Base-by-base conservation (phyloP, 129 eudicot genomes). In the Cynara cardunculus region DNA sequence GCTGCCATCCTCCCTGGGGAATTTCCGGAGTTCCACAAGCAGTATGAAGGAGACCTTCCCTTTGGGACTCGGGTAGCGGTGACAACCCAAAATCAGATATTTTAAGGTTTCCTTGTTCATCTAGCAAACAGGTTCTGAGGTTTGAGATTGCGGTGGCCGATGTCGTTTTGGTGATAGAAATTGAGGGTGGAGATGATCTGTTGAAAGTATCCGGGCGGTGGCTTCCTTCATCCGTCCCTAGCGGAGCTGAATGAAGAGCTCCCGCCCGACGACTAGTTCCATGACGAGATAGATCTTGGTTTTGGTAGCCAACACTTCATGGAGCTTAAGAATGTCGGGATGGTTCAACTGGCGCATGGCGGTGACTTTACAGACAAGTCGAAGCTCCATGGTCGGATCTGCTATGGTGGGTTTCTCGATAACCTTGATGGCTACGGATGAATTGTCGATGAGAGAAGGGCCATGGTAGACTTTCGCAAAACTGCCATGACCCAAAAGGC, bases 201-300 rank as follows among this genome's bases (percentile, higher is more conserved):
- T 26, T 87, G 92, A 24, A 94, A 90, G 70, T 74, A 91, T 13
- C 4, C 92, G 81, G 0, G 97, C 96, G 10, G 89, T 71, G 22
- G 90, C 37, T 69, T 93, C 98, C 9, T 91, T 71, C 82, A 94
- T 78, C 10, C 91, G 87, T 13, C 94, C 89, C 0, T 85, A 83
- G 25, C 84, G 90, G 22, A 94, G 83, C 77, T 90, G 87, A 0
- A 89, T 41, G 72, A 87, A 87, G 2, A 83, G 91, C 75, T 94
- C 96, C 9, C 97, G 96, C 6, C 92, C 93, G 22, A 72, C 41
- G 22, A 97, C 98, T n/a, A 91, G 91, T 21, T 94, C 97, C 94
- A 92, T 94, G n/a, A 94, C 97, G 4, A 94, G 85, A 49, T 94
- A 92, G 69, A 94, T 94, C 83, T 92, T 90, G 4, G 94, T 71